phyloP scores from a whole-genome alignment of 78 protist genomes.

The Dictyostelium purpureum region DNA sequence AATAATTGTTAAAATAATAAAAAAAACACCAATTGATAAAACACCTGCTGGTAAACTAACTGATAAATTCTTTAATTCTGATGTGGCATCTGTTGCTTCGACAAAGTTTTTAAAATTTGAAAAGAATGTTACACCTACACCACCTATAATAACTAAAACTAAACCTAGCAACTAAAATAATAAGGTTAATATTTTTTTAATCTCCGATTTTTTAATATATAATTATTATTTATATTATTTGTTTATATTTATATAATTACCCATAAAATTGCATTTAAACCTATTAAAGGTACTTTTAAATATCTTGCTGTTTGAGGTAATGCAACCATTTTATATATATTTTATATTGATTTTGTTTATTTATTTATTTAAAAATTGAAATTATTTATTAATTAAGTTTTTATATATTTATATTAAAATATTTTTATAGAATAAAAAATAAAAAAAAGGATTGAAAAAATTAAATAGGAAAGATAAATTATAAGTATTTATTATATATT shows the following conservation, averaged over 20 bases:
- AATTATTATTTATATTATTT: background rate
- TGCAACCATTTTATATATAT: too few species aligned
- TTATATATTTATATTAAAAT: too few species aligned
- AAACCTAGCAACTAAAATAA: slow-evolving; percentile 37
- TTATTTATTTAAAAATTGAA: too few species aligned
- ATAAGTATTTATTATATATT: too few species aligned
- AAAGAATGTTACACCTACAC: slow-evolving; percentile 1
- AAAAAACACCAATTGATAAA: slow-evolving; percentile 57
- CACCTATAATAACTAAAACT: slow-evolving; percentile 36
- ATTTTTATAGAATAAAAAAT: too few species aligned
- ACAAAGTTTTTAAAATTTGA: background rate
- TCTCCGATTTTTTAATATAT: background rate
- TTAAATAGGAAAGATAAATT: too few species aligned
- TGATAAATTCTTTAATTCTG: background rate
- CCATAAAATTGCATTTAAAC: slow-evolving; percentile 60
- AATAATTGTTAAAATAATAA: slow-evolving; percentile 26
- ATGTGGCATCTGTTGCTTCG: background rate
- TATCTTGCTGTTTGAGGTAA: slow-evolving; percentile 64
- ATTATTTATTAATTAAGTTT: too few species aligned
- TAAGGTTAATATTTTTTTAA: too few species aligned
- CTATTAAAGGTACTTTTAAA: slow-evolving; percentile 54
- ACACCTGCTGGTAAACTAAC: slow-evolving; percentile 40
- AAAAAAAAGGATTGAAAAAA: too few species aligned
- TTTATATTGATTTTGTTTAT: too few species aligned
- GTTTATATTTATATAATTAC: background rate